phyloP scores from a whole-genome alignment of 2,329 filamentous ascomycete genomes.

The Neonectria neomacrospora region DNA sequence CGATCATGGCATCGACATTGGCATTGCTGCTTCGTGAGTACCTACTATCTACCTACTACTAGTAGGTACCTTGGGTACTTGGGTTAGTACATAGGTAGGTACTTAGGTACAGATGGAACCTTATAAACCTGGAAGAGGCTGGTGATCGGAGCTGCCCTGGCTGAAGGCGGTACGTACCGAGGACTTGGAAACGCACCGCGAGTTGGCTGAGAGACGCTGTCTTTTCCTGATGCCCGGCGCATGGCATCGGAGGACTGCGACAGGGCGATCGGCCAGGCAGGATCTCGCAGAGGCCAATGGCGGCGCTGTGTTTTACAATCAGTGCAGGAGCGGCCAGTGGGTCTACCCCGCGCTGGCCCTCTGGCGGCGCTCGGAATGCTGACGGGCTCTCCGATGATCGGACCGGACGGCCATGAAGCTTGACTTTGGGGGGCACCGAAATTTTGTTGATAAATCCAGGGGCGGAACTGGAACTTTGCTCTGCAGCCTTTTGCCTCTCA shows the following conservation, averaged over 20 bases:
- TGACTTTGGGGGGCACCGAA: conserved; percentile 37
- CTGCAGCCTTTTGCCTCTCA: conserved; percentile 25
- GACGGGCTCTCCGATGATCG: conserved; percentile 47
- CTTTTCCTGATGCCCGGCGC: conserved; percentile 27
- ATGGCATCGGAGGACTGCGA: conserved; percentile 43
- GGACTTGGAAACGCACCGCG: conserved; percentile 13
- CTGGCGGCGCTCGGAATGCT: conserved; percentile 42
- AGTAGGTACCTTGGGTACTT: too few species aligned
- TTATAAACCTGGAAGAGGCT: too few species aligned
- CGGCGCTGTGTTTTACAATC: conserved; percentile 45
- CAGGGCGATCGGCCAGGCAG: conserved; percentile 34
- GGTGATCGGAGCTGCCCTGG: not conserved
- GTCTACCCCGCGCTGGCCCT: conserved; percentile 46
- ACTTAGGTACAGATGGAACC: not conserved
- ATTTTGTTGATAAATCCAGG: conserved; percentile 44
- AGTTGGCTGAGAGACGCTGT: conserved; percentile 17
- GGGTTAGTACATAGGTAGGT: too few species aligned
- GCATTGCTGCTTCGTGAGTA: not conserved
- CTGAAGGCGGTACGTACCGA: conserved; percentile 3
- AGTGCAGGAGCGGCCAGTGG: conserved; percentile 36
- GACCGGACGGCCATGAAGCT: conserved; percentile 44
- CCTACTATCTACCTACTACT: too few species aligned
- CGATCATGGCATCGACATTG: not conserved
- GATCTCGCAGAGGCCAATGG: conserved; percentile 40
- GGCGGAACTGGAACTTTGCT: conserved; percentile 32